These are phyloP conservation scores for Polygonum maritimum DNA, from an alignment of 148 eudicot genomes.

Conservation along the genomic window DNA sequence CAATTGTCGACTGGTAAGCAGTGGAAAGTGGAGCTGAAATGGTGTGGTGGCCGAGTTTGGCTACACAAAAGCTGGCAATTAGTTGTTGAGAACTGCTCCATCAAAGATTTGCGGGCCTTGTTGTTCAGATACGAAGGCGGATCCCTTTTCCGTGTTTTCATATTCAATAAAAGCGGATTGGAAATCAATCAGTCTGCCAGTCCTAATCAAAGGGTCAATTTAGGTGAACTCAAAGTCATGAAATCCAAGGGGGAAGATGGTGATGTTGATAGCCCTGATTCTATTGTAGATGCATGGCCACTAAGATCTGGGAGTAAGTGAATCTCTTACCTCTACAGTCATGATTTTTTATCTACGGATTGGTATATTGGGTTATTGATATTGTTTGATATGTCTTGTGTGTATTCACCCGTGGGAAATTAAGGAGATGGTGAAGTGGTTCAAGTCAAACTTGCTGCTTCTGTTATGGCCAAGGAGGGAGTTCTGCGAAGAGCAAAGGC, in stretches of 20 bases:
- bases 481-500: slow-evolving; percentile 1
- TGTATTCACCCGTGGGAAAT: background rate
- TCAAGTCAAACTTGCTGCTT: slow-evolving; percentile 6
- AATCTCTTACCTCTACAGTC: background rate
- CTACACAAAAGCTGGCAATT: slow-evolving; percentile 3
- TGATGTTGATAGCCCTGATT: background rate
- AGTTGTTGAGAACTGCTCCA: background rate
- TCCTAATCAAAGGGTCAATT: background rate
- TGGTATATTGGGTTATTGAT: background rate
- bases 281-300: background rate
- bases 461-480: background rate
- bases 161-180: background rate
- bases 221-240: background rate
- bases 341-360: background rate
- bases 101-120: background rate
- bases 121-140: slow-evolving; percentile 5
- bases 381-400: background rate
- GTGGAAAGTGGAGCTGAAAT: background rate
- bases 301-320: background rate
- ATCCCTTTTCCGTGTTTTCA: background rate
- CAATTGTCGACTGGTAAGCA: background rate
- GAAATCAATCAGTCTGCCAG: background rate
- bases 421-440: background rate
- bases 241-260: background rate
- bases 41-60: background rate